phyloP scores from a whole-genome alignment of 164 flowering plant species.

The Macadamia tetraphylla region DNA sequence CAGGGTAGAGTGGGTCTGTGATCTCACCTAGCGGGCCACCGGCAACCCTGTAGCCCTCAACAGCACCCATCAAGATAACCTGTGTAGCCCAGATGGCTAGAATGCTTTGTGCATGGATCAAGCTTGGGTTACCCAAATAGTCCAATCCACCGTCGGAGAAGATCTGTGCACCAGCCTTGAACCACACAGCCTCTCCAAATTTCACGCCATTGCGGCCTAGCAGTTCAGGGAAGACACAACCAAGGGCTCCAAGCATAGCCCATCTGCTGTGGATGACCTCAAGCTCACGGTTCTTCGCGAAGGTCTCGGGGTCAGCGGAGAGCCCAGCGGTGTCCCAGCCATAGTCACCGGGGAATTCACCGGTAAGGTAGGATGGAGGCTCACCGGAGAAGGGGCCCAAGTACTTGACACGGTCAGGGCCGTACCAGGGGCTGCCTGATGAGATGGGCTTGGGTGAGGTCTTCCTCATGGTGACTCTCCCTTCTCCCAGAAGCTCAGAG shows the following conservation, averaged over 20 bases:
- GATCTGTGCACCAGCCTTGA: constrained; percentile 40
- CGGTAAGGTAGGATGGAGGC: constrained; percentile 36
- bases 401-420: constrained; percentile 36
- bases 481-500: constrained; percentile 16
- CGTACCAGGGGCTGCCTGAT: constrained; percentile 36
- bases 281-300: constrained; percentile 37
- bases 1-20: neutral
- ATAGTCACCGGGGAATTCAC: constrained; percentile 45
- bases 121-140: constrained; percentile 38
- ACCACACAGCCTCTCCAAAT: constrained; percentile 40
- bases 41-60: constrained; percentile 25
- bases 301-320: constrained; percentile 42
- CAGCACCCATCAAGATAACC: constrained; percentile 31
- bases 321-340: constrained; percentile 49
- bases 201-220: constrained; percentile 32
- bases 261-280: constrained; percentile 38
- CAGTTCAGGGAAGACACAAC: constrained; percentile 37
- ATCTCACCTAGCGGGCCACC: constrained; percentile 25
- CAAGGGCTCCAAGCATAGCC: constrained; percentile 42
- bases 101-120: constrained; percentile 39
- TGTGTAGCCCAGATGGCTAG: constrained; percentile 37
- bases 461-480: constrained; percentile 33
- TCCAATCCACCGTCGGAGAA: constrained; percentile 40
- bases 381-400: constrained; percentile 43
- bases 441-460: constrained; percentile 12